phyloP scores from a whole-genome alignment of 2,329 filamentous ascomycete genomes.

The Elsinoe australis region DNA sequence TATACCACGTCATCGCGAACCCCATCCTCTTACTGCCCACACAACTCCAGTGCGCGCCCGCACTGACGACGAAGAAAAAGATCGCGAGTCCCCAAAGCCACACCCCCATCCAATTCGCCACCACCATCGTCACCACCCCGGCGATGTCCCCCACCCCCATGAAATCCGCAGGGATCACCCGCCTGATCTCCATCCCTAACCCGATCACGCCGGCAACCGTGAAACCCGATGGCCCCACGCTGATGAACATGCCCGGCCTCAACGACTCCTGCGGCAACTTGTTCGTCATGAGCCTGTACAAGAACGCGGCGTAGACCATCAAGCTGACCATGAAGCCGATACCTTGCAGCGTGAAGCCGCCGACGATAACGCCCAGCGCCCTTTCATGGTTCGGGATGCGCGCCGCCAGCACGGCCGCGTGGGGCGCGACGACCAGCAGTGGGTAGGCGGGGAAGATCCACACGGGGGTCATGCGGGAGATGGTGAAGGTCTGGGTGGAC shows the following conservation, averaged over 20 bases:
- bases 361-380: conserved; percentile 51
- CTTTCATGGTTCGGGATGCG: conserved; percentile 36
- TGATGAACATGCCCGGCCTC: conserved; percentile 78
- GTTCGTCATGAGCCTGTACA: conserved; percentile 82
- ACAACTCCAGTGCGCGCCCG: conserved; percentile 67
- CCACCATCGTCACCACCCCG: conserved; percentile 47
- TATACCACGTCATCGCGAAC: conserved; percentile 82
- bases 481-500: conserved; percentile 60
- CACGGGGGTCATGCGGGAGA: conserved; percentile 77
- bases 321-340: conserved; percentile 58
- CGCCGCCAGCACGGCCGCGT: conserved; percentile 53
- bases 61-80: conserved; percentile 76
- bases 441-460: conserved; percentile 87
- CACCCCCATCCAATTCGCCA: conserved; percentile 57
- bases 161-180: conserved; percentile 45
- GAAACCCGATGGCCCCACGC: conserved; percentile 67
- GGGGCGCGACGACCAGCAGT: conserved; percentile 65
- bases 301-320: conserved; percentile 77
- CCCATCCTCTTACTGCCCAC: conserved; percentile 54
- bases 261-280: conserved; percentile 70
- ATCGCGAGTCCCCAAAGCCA: conserved; percentile 79
- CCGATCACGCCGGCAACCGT: conserved; percentile 54
- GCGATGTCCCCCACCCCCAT: conserved; percentile 50
- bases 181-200: conserved; percentile 47
- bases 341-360: conserved; percentile 55